A percentile compares a stretch with the other conserved stretches of the same genome.
Evolutionary conservation across 306 rosid species (phyloP).

Genomic region (Quercus berberidifolia): DNA sequence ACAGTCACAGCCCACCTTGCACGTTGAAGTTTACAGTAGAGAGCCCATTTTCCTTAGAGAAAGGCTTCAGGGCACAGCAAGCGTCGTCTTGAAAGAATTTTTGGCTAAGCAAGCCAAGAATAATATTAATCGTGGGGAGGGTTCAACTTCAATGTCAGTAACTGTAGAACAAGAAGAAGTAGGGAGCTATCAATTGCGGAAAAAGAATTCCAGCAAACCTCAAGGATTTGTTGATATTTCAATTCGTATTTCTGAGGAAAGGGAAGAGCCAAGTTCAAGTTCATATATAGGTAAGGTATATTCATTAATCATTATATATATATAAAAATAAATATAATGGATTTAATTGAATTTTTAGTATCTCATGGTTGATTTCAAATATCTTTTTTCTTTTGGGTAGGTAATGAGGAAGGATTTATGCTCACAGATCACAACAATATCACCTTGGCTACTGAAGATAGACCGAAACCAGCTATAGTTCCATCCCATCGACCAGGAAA

Average conservation of each 20-base stretch:
- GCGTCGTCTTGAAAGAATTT: constrained; percentile 56
- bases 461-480: constrained; percentile 22
- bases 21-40: constrained; percentile 67
- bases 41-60: constrained; percentile 71
- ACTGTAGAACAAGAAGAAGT: constrained; percentile 54
- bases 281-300: constrained; percentile 41
- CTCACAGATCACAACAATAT: constrained; percentile 27
- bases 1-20: constrained; percentile 43
- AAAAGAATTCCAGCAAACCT: constrained; percentile 59
- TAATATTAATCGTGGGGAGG: constrained; percentile 17
- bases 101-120: constrained; percentile 51
- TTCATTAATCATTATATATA: not conserved
- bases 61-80: constrained; percentile 68
- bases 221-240: constrained; percentile 68
- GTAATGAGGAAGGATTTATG: constrained; percentile 37
- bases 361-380: not conserved
- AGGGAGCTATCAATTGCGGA: constrained; percentile 67
- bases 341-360: not conserved
- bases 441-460: constrained; percentile 37
- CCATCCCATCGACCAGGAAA: constrained; percentile 32
- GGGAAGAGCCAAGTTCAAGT: constrained; percentile 42
- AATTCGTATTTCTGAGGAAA: constrained; percentile 46
- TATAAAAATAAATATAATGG: not conserved
- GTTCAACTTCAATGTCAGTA: constrained; percentile 38
- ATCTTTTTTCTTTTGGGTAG: constrained; percentile 23